Conservation (phyloP, 2,329 filamentous ascomycete genomes). For the Podosphaera fusca region DNA sequence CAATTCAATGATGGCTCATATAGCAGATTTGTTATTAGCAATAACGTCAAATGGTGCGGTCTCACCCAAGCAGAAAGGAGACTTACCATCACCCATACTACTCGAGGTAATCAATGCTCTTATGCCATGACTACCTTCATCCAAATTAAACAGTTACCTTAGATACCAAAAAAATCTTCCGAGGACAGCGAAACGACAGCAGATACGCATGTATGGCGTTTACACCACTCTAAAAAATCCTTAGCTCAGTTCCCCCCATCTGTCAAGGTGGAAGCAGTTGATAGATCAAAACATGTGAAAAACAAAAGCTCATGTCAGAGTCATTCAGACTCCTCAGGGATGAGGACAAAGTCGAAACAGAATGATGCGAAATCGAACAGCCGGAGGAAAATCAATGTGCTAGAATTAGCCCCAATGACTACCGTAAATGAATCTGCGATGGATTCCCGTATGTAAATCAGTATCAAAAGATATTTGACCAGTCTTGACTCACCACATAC, state of each 20-base stretch:
- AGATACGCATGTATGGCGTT: conserved; percentile 33
- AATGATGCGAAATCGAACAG: conserved; percentile 33
- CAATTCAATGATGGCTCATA: not conserved
- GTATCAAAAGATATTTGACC: not conserved
- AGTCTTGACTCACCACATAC: conserved; percentile 2
- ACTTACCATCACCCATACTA: not conserved
- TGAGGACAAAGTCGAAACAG: conserved; percentile 26
- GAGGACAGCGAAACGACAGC: conserved; percentile 9
- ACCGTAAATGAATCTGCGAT: conserved; percentile 43
- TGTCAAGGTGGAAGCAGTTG: conserved; percentile 11
- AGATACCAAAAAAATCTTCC: conserved; percentile 5
- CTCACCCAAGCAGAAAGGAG: not conserved
- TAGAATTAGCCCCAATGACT: conserved; percentile 43
- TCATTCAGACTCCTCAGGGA: conserved; percentile 15
- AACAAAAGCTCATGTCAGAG: conserved; percentile 15
- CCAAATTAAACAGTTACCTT: conserved; percentile 4
- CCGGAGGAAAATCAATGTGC: conserved; percentile 39
- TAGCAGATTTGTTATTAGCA: not conserved
- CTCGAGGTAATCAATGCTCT: not conserved
- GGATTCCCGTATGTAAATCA: conserved; percentile 40
- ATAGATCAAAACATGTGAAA: conserved; percentile 19
- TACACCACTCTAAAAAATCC: conserved; percentile 24
- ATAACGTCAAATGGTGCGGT: not conserved
- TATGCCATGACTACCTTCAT: conserved; percentile 2
- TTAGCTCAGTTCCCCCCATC: conserved; percentile 28